Evolutionary conservation across 805 yeast genomes (phyloP).

Genomic region (Hemisphaericaspora nanyangensis): DNA sequence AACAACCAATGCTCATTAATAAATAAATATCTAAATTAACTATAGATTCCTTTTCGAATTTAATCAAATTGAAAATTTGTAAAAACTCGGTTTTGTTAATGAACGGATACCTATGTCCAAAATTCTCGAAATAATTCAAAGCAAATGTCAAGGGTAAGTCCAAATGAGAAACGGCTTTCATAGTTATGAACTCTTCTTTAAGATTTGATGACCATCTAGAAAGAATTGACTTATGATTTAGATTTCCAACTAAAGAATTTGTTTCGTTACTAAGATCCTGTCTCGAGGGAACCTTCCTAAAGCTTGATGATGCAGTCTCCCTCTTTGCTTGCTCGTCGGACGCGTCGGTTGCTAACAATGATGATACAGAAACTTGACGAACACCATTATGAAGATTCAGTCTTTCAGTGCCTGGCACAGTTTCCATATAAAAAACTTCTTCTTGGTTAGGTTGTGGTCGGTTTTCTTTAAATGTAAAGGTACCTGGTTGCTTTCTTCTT

Average conservation of each 20-base stretch:
- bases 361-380: conserved; percentile 17
- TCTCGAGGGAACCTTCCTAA: conserved; percentile 8
- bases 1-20: conserved; percentile 37
- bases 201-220: conserved; percentile 2
- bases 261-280: background rate
- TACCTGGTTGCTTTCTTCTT: conserved; percentile 7
- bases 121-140: conserved; percentile 35
- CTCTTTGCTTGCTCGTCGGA: background rate
- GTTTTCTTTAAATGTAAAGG: background rate
- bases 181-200: conserved; percentile 33
- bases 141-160: conserved; percentile 30
- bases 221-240: conserved; percentile 1
- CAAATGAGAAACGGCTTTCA: conserved; percentile 25
- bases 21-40: conserved; percentile 36
- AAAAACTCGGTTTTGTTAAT: conserved; percentile 20
- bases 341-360: conserved; percentile 18
- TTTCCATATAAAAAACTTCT: background rate
- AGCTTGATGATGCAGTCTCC: background rate
- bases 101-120: conserved; percentile 33
- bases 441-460: background rate
- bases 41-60: conserved; percentile 32
- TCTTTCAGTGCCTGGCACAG: background rate
- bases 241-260: conserved; percentile 1
- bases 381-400: background rate
- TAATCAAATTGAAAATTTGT: conserved; percentile 20